A percentile compares a stretch with the other conserved stretches of the same genome.
Evolutionary conservation across 352 stramenopile species (phyloP).

Genomic region (Nothophytophthora sp.): DNA sequence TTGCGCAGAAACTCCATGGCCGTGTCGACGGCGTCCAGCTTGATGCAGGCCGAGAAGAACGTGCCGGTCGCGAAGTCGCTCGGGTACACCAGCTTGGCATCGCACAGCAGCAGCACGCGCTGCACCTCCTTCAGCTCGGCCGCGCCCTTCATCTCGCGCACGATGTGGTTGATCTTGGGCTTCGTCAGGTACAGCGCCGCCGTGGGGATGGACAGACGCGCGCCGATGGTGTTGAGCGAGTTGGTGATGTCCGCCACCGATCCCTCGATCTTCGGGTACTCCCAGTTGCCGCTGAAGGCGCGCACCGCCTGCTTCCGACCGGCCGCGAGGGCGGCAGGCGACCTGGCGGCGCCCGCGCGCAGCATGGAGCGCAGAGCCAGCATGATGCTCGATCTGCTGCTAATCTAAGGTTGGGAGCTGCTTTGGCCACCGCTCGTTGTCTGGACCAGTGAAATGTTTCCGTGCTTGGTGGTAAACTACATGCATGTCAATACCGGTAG

Average conservation of each 20-base stretch:
- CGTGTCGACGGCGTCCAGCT: constrained; percentile 52
- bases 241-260: constrained; percentile 72
- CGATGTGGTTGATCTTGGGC: constrained; percentile 83
- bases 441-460: no score
- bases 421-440: no score
- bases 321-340: no score
- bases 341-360: constrained; percentile 15
- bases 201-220: constrained; percentile 76
- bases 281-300: constrained; percentile 79
- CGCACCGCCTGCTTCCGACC: constrained; percentile 24
- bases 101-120: constrained; percentile 71
- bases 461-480: no score
- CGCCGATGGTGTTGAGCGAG: constrained; percentile 68
- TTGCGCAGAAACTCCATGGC: constrained; percentile 72
- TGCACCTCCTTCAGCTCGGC: constrained; percentile 75
- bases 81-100: constrained; percentile 78
- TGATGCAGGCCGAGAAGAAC: constrained; percentile 71
- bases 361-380: constrained; percentile 25
- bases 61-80: constrained; percentile 58
- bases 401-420: background rate
- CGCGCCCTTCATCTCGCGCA: constrained; percentile 78
- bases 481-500: no score
- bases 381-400: constrained; percentile 16
- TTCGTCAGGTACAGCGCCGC: constrained; percentile 79
- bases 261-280: constrained; percentile 82